Evolutionary conservation across 192 early-diverging fungal species (phyloP).

Genomic region (Backusella tuberculispora): DNA sequence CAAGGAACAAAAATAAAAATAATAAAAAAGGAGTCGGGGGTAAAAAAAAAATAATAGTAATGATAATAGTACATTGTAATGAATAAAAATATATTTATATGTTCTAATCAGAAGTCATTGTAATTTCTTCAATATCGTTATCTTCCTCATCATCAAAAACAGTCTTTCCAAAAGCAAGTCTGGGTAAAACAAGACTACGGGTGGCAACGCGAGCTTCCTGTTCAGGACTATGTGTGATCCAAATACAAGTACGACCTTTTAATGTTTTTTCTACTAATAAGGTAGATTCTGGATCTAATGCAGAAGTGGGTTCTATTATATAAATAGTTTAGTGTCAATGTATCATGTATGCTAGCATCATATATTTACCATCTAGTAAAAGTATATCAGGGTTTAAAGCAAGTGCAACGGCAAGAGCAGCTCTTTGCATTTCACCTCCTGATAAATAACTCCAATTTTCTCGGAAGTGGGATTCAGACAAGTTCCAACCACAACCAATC

Average conservation of each 20-base stretch:
- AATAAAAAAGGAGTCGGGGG: too few species aligned
- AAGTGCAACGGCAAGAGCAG: conserved; percentile 78
- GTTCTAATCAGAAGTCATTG: conserved; percentile 1
- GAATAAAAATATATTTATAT: neutral
- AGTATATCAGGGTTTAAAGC: conserved; percentile 76
- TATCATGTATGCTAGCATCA: neutral
- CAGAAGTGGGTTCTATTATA: conserved; percentile 76
- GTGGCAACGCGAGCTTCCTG: conserved; percentile 66
- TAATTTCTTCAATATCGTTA: conserved; percentile 3
- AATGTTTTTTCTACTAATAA: conserved; percentile 77
- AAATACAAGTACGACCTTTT: conserved; percentile 65
- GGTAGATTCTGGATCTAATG: conserved; percentile 75
- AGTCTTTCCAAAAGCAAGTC: neutral
- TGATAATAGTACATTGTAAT: conserved; percentile 17
- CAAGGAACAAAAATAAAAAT: too few species aligned
- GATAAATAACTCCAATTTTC: conserved; percentile 78
- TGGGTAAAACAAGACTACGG: conserved; percentile 17
- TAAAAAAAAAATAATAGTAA: too few species aligned
- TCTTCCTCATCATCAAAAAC: conserved; percentile 10
- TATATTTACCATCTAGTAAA: conserved; percentile 71
- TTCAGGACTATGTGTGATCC: conserved; percentile 79
- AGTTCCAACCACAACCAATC: conserved; percentile 69
- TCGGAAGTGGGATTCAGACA: conserved; percentile 69
- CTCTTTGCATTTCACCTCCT: conserved; percentile 87
- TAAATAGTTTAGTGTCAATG: neutral